A percentile compares a stretch with the other conserved stretches of the same genome.
These are phyloP conservation scores for Didymellaceae sp. DNA, from an alignment of 2,329 filamentous ascomycete genomes.

Conservation along the genomic window DNA sequence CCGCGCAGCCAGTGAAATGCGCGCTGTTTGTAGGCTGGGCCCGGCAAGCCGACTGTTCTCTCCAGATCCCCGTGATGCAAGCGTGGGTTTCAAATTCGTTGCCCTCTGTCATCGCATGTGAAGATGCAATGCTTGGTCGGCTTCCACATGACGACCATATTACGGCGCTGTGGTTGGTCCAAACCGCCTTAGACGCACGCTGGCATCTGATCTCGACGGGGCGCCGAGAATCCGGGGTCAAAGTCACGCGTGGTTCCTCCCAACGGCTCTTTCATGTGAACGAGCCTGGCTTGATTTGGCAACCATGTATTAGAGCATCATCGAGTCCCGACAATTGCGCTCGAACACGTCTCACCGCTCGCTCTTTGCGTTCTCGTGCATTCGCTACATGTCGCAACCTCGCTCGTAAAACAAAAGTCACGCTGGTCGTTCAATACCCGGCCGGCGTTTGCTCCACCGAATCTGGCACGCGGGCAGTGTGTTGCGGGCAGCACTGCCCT, in stretches of 20 bases:
- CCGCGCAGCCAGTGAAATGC: slow-evolving; percentile 33
- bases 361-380: not conserved
- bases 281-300: slow-evolving; percentile 7
- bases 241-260: slow-evolving; percentile 15
- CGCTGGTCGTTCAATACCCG: slow-evolving; percentile 27
- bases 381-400: slow-evolving; percentile 15
- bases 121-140: slow-evolving; percentile 15
- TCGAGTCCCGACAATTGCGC: not conserved
- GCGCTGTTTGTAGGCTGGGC: slow-evolving; percentile 34
- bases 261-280: slow-evolving; percentile 19
- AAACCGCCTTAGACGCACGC: slow-evolving; percentile 1
- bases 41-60: slow-evolving; percentile 9
- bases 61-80: slow-evolving; percentile 12
- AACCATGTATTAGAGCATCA: slow-evolving; percentile 4
- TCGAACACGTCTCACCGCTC: not conserved
- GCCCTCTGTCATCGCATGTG: slow-evolving; percentile 14
- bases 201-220: slow-evolving; percentile 5
- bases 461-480: slow-evolving; percentile 14
- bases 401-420: slow-evolving; percentile 17
- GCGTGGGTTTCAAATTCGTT: slow-evolving; percentile 9
- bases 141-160: slow-evolving; percentile 9
- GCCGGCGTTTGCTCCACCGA: slow-evolving; percentile 33
- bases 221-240: slow-evolving; percentile 17
- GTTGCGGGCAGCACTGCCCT: slow-evolving; percentile 30
- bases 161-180: slow-evolving; percentile 11